A percentile compares a stretch with the other conserved stretches of the same genome.
Evolutionary conservation across 1,284 basidiomycete species (phyloP).

Genomic region (Cryptococcus floricola): DNA sequence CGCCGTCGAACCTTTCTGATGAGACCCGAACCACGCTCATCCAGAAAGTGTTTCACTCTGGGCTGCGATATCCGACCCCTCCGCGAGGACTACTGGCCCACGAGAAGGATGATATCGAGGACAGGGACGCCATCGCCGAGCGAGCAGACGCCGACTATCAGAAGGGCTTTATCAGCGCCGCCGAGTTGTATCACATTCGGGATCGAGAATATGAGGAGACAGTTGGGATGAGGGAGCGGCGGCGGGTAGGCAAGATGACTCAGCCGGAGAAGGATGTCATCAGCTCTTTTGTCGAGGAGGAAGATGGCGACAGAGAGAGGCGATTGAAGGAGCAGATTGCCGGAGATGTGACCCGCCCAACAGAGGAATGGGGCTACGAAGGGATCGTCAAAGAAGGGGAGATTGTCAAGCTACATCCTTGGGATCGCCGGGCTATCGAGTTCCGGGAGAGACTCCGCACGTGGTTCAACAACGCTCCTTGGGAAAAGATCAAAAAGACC

Average conservation of each 20-base stretch:
- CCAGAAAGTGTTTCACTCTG: conserved; percentile 60
- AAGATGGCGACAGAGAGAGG: conserved; percentile 27
- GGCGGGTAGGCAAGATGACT: conserved; percentile 24
- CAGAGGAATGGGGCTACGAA: conserved; percentile 14
- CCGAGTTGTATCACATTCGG: conserved; percentile 21
- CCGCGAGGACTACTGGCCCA: conserved; percentile 1
- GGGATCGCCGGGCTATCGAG: conserved; percentile 44
- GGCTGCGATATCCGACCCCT: conserved; percentile 55
- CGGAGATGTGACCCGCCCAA: conserved; percentile 12
- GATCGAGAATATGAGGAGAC: conserved; percentile 29
- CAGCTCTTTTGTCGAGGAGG: conserved; percentile 26
- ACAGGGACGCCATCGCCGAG: conserved; percentile 2
- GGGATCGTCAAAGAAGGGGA: conserved; percentile 25
- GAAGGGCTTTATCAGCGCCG: conserved; percentile 22
- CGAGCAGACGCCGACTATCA: conserved; percentile 16
- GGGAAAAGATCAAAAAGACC: conserved; percentile 64
- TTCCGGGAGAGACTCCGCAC: conserved; percentile 47
- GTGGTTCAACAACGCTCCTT: conserved; percentile 64
- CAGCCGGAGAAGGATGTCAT: conserved; percentile 18
- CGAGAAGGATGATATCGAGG: neutral
- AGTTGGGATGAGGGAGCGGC: conserved; percentile 19
- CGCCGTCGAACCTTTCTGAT: conserved; percentile 46
- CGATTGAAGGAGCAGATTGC: conserved; percentile 26
- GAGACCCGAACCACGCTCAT: conserved; percentile 60
- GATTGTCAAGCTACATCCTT: conserved; percentile 24